phyloP scores from a whole-genome alignment of 192 early-diverging fungal species.

The Haplosporangium gracile region DNA sequence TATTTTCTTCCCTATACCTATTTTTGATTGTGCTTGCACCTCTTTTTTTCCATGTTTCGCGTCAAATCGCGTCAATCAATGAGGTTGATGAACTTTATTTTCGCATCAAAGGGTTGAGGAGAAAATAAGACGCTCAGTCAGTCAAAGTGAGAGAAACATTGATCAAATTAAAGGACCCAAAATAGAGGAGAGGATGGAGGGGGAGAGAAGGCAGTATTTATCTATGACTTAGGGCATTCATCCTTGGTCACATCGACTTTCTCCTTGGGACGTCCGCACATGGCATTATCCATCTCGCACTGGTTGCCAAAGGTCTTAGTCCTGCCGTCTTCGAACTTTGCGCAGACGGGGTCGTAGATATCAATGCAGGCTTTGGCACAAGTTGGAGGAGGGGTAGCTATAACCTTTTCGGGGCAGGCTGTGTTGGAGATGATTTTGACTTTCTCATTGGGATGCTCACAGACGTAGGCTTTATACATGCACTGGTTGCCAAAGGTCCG shows the following conservation, averaged over 20 bases:
- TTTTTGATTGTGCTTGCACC: background rate
- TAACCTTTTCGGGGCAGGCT: background rate
- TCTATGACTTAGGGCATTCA: background rate
- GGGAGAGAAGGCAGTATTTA: background rate
- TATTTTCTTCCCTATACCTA: no score
- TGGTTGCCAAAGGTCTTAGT: background rate
- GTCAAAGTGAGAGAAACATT: no score
- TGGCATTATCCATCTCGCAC: background rate
- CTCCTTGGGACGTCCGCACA: background rate
- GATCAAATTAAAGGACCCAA: no score
- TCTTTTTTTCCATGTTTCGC: background rate
- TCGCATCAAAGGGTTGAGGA: no score
- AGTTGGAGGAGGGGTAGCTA: background rate
- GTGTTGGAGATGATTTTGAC: background rate
- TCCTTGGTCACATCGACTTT: background rate
- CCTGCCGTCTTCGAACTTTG: background rate
- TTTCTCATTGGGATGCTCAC: background rate
- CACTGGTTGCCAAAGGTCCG: background rate
- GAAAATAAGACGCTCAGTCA: no score
- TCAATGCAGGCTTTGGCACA: background rate
- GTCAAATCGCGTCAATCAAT: background rate
- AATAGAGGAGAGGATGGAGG: background rate
- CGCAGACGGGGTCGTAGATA: background rate
- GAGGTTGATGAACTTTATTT: no score
- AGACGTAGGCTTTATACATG: background rate